Base-by-base conservation (phyloP, 139 green algal species). In the Chloropicon primus region DNA sequence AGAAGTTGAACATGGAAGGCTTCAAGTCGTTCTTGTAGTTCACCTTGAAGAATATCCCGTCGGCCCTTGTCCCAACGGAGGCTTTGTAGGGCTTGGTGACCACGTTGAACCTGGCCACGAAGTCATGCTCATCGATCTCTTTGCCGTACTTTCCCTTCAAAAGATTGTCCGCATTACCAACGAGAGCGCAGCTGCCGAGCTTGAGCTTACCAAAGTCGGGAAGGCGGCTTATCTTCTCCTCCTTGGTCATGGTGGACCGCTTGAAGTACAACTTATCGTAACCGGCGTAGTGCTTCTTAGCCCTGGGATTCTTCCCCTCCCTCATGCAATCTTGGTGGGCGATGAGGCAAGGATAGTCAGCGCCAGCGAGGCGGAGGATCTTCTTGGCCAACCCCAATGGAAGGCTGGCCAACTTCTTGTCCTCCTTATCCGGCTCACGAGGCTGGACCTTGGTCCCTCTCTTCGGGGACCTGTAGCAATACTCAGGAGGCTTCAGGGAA, bases 51-150 rank as follows among this genome's bases (percentile, higher is more conserved):
- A 28, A 78, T 2, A 78, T 28, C 74, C 74, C 74, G 27, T 76
- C 24, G 41, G 71, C 24, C 26, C 71, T 81, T 1, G 28, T 72
- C 22, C 77, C 77, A 17, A 81, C 73, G 22, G 77, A 22, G n/a
- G 54, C 53, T 72, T 81, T 72, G 26, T 72, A 81, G 1, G 26
- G 73, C 74, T 82, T 82, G 24, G 53, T 82, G 25, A 73, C 53
- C 21, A 76, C 62, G 3, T 82, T 82, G 78, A 79, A 82, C 22
- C 78, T 74, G 25, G 79, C 74, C 24, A 82, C 78, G 27, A 82
- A 82, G 74, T 82, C 78, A 73, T 82, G 78, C 53, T 25, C 26
- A 73, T 82, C 78, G 26, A 82, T 82, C 53, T 82, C 54, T 22
- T 54, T n/a, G 5, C 78, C 78, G 21, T 53, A 75, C 25, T 24